Evolutionary conservation across 192 early-diverging fungal species (phyloP), one percentile per base, ranked within the genome.

Genomic region (Coemansia sp.): DNA sequence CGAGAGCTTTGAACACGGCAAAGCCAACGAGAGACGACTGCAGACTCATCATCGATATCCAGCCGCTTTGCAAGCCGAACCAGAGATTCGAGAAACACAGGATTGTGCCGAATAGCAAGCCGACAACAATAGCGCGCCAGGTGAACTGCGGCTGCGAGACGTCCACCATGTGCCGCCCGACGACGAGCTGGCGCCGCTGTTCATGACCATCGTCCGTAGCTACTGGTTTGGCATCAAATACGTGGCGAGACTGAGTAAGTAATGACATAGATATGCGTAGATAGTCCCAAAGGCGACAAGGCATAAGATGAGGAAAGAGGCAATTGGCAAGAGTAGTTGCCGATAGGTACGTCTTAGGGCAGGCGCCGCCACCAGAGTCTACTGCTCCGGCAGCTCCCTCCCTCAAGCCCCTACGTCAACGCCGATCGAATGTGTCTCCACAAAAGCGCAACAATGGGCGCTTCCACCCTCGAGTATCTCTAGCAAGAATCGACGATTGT

Each of bases 11-110:
- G 72, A 94, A 88, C 21, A 94, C 87, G 11, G 91, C 92, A 74
- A 91, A 94, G 15, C 91, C 91, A 2, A 92, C 77, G 8, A 92
- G 82, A 0, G 89, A 90, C 12, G 89, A 86, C 66, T 92, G 90
- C 31, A 90, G 68, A 9, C 89, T 90, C 89, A 91, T 91, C 89
- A 92, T 92, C 23, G 86, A 87, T 62, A 91, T 89, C 90, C 90
- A 93, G 1, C 90, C 90, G 44, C 89, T 90, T 68, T 92, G 94
- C 32, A 95, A 80, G 1, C 94, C 94, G 70, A 94, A 91, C 76
- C 94, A 95, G 81, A 94, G 88, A 76, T 95, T 95, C 39, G 93
- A 94, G 61, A 94, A 94, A 41, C 90, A 90, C 46, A 92, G 66
- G 12, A 92, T 62, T 9, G 86, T 80, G n/a, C 91, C 91, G 55